Conservation (phyloP, 352 stramenopile species). For the Globisporangium splendens region DNA sequence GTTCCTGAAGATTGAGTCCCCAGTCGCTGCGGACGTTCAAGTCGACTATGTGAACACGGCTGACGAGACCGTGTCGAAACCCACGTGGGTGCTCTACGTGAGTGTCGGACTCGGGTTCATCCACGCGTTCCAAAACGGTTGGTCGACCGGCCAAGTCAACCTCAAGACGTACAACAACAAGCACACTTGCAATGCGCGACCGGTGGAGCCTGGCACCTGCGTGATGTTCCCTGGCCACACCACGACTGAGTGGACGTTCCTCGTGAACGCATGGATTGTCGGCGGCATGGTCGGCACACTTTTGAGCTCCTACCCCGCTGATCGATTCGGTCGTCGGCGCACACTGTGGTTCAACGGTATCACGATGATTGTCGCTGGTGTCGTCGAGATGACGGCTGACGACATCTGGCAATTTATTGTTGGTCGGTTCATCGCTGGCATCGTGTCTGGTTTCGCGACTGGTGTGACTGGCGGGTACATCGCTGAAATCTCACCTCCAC, state of each 20-base stretch:
- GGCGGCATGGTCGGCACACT: conserved; percentile 39
- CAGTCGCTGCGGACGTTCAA: conserved; percentile 2
- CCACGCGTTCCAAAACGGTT: conserved; percentile 45
- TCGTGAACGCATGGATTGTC: conserved; percentile 50
- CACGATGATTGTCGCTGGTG: conserved; percentile 12
- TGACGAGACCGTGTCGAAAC: conserved; percentile 12
- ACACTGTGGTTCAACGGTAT: conserved; percentile 21
- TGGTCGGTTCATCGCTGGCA: conserved; percentile 35
- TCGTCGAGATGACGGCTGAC: conserved; percentile 16
- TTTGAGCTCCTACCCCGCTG: conserved; percentile 26
- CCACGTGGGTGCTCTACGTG: conserved; percentile 25
- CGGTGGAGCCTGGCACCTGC: conserved; percentile 29
- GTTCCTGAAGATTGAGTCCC: conserved; percentile 12
- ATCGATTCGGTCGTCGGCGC: conserved; percentile 34
- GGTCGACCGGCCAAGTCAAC: conserved; percentile 60
- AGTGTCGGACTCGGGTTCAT: conserved; percentile 35
- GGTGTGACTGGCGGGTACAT: conserved; percentile 41
- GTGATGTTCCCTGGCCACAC: conserved; percentile 37
- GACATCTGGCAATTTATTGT: conserved; percentile 20
- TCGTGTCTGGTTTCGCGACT: conserved; percentile 45
- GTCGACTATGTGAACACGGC: not conserved
- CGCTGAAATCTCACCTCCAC: conserved; percentile 40
- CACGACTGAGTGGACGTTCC: conserved; percentile 35
- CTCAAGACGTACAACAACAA: conserved; percentile 53
- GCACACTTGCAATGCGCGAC: conserved; percentile 34